These are phyloP conservation scores for Penicillium sp. DNA, from an alignment of 2,329 filamentous ascomycete genomes.

Conservation along the genomic window DNA sequence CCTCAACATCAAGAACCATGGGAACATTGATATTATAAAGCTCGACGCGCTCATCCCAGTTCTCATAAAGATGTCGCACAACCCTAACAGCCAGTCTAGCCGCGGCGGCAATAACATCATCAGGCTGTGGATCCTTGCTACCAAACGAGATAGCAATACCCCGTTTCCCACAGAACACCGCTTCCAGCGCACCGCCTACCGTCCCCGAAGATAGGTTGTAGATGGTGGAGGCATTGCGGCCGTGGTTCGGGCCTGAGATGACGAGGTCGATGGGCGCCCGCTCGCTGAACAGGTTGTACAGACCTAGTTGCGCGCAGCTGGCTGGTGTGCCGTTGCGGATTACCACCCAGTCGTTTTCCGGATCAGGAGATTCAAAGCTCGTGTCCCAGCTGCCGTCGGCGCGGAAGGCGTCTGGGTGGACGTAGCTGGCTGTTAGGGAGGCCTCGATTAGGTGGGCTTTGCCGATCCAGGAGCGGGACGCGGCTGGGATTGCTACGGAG, in stretches of 20 bases:
- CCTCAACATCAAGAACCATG: conserved; percentile 62
- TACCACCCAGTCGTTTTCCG: conserved; percentile 53
- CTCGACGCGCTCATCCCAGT: conserved; percentile 64
- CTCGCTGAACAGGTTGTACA: conserved; percentile 65
- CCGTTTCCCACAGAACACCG: conserved; percentile 57
- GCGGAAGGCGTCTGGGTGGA: conserved; percentile 51
- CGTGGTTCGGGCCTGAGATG: conserved; percentile 68
- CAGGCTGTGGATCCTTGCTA: conserved; percentile 69
- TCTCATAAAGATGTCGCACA: conserved; percentile 62
- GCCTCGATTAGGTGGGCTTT: conserved; percentile 91
- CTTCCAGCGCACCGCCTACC: conserved; percentile 66
- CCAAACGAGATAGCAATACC: conserved; percentile 77
- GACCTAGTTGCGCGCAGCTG: conserved; percentile 65
- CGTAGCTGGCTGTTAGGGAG: conserved; percentile 69
- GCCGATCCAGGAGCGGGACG: conserved; percentile 88
- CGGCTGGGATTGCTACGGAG: conserved; percentile 77
- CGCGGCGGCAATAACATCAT: conserved; percentile 63
- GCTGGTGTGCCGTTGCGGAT: conserved; percentile 69
- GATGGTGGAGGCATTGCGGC: conserved; percentile 67
- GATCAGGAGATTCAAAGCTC: conserved; percentile 1
- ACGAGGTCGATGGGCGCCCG: conserved; percentile 62
- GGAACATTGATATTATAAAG: conserved; percentile 82
- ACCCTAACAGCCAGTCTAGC: conserved; percentile 62
- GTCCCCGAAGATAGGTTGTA: conserved; percentile 68
- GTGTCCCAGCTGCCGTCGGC: conserved; percentile 48